Conservation (phyloP, 2,329 filamentous ascomycete genomes). For the Pochonia chlamydosporia region DNA sequence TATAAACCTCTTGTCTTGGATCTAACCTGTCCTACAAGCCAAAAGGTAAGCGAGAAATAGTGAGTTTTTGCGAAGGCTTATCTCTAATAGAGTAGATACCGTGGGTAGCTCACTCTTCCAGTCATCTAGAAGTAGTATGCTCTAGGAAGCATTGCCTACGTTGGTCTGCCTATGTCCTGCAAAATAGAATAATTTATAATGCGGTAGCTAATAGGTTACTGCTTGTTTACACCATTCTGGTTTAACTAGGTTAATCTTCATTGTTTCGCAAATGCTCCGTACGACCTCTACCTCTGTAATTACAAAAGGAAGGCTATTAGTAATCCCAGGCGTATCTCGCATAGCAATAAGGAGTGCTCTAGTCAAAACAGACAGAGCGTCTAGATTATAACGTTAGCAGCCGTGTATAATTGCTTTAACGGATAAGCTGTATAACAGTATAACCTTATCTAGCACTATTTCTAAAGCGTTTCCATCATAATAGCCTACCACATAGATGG, state of each 20-base stretch:
- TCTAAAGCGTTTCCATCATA: background rate
- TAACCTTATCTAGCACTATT: background rate
- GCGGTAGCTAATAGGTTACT: background rate
- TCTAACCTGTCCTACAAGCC: background rate
- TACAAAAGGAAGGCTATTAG: background rate
- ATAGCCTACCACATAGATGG: background rate
- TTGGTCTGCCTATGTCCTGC: background rate
- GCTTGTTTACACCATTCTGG: background rate
- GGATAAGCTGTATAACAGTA: background rate
- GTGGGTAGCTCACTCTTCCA: background rate
- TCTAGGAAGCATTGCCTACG: background rate
- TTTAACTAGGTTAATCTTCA: background rate
- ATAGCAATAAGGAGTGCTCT: background rate
- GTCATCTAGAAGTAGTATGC: background rate
- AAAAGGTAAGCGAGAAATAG: background rate
- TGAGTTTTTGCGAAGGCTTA: background rate
- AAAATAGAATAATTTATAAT: background rate
- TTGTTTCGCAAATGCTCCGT: background rate
- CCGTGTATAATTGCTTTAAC: background rate
- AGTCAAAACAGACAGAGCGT: background rate
- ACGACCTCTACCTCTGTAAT: background rate
- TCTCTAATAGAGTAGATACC: background rate
- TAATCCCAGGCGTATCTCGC: background rate
- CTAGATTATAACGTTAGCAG: background rate
- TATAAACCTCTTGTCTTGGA: background rate